Evolutionary conservation across 2,329 filamentous ascomycete species (phyloP).

Genomic region (Hypoxylon sp.): DNA sequence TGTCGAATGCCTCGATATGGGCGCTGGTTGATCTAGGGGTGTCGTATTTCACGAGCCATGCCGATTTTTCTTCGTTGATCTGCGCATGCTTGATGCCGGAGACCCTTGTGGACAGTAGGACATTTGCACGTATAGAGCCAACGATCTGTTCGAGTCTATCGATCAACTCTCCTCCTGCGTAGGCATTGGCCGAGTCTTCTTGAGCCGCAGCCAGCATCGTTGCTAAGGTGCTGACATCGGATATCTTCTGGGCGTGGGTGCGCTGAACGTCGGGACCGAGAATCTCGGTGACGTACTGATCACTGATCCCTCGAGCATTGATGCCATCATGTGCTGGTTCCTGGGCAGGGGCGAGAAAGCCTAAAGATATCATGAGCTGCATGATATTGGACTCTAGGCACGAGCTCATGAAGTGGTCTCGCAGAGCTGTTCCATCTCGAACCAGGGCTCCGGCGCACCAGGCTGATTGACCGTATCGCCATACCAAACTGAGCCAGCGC

Average conservation of each 20-base stretch:
- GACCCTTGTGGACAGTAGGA: slow-evolving; percentile 23
- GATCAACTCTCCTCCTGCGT: slow-evolving; percentile 33
- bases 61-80: slow-evolving; percentile 13
- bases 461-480: slow-evolving; percentile 36
- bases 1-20: slow-evolving; percentile 29
- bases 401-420: slow-evolving; percentile 20
- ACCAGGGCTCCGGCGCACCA: slow-evolving; percentile 29
- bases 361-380: slow-evolving; percentile 30
- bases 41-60: slow-evolving; percentile 31
- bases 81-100: slow-evolving; percentile 20
- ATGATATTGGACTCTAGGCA: slow-evolving; percentile 19
- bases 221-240: slow-evolving; percentile 30
- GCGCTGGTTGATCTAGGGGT: neutral
- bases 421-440: slow-evolving; percentile 22
- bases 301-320: slow-evolving; percentile 30
- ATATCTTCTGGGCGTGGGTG: slow-evolving; percentile 24
- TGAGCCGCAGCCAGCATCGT: slow-evolving; percentile 32
- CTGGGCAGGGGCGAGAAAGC: slow-evolving; percentile 14
- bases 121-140: slow-evolving; percentile 4
- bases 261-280: slow-evolving; percentile 37
- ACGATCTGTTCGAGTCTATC: slow-evolving; percentile 27
- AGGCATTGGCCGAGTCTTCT: slow-evolving; percentile 34
- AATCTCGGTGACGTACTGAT: slow-evolving; percentile 33
- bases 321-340: slow-evolving; percentile 23
- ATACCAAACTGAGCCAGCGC: slow-evolving; percentile 37